These are phyloP conservation scores for Aspergillus ibericus DNA, from an alignment of 2,329 filamentous ascomycete genomes.

Conservation along the genomic window DNA sequence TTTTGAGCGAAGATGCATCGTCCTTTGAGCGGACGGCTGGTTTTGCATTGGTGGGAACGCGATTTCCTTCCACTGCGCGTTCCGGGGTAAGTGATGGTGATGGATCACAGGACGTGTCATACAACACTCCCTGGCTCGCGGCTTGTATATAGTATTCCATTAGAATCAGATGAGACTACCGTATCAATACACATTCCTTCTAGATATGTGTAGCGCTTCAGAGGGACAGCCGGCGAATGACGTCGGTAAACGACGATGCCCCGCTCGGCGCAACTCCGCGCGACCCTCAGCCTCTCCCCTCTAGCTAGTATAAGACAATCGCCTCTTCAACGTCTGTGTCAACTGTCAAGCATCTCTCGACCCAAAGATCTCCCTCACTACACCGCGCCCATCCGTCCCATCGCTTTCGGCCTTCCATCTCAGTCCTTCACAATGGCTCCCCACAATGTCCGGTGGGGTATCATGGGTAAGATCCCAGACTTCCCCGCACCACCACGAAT, in stretches of 20 bases:
- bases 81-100: neutral
- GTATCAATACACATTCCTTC: too few species aligned
- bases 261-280: slow-evolving; percentile 29
- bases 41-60: slow-evolving; percentile 13
- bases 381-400: neutral
- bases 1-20: slow-evolving; percentile 4
- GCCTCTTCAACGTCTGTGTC: slow-evolving; percentile 4
- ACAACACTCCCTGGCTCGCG: neutral
- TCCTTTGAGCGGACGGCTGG: slow-evolving; percentile 21
- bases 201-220: too few species aligned
- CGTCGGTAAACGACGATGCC: slow-evolving; percentile 15
- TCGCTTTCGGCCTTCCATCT: neutral
- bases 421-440: slow-evolving; percentile 28
- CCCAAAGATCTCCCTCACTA: neutral
- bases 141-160: slow-evolving; percentile 2
- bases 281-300: neutral
- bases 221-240: slow-evolving; percentile 4
- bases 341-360: slow-evolving; percentile 8
- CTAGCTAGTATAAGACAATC: too few species aligned
- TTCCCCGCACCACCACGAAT: neutral
- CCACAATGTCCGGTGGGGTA: slow-evolving; percentile 45
- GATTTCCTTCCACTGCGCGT: neutral
- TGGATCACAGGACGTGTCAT: neutral
- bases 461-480: slow-evolving; percentile 37
- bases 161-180: neutral